Evolutionary conservation across 2,329 filamentous ascomycete genomes (phyloP), one percentile per base, ranked within the genome.

Genomic region (Venturia oleaginea): DNA sequence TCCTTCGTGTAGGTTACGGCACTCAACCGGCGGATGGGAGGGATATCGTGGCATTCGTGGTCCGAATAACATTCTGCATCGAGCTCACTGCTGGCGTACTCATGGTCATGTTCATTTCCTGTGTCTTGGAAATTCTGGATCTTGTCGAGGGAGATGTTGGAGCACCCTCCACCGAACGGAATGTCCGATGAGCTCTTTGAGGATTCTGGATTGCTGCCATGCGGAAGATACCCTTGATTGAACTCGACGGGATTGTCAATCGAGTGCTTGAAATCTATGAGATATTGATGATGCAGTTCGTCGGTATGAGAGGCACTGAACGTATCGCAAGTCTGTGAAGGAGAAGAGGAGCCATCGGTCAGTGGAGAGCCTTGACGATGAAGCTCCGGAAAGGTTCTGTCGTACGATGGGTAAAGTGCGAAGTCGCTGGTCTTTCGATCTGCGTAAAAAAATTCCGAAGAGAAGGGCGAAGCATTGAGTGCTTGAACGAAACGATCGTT

Each of bases 81-180:
- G 5, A 62, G 4, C 22, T 63, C 51, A 22, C 46, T 61, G 46
- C 24, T 17, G 34, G 7, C 34, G 19, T 51, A 22, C 13, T 51
- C 57, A 38, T 43, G 42, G 34, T 38, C 57, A 42, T 34, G 22
- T 10, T 59, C 48, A 27, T 27, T 24, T 27, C n/a, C 27, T 24
- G 57, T 30, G 22, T 63, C 62, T 22, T 40, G 62, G 34, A 63
- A 63, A 17, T 63, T 55, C 46, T 63, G 62, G 40, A 63, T 51
- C 51, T 63, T 38, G n/a, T 48, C 62, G 34, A 63, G 51, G 11
- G 60, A 62, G 22, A 62, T 37, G 42, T 55, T 55, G 59, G 37
- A 60, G 24, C 22, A 60, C 15, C 48, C 62, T 54, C 62, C 62
- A 15, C 51, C 30, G 13, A 57, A 34, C 2, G 51, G 19, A 30